Percentiles rank a stretch among this genome's conserved stretches.
phyloP scores from a whole-genome alignment of 768 basidiomycete genomes.

The Dioszegia aurantiaca region DNA sequence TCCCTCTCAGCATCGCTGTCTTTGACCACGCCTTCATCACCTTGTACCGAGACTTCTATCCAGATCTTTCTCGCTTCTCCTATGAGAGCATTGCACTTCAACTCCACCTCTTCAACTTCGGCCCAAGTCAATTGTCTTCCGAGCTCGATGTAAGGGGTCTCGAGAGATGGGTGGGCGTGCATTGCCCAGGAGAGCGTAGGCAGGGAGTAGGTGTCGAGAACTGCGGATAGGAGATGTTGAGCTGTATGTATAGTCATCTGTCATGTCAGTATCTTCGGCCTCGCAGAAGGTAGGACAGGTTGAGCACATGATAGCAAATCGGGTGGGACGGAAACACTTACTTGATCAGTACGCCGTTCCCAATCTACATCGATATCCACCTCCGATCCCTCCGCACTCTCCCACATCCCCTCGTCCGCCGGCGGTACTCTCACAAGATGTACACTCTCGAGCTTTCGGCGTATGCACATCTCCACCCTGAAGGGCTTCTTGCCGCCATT shows the following conservation, averaged over 20 bases:
- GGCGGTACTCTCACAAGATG: slow-evolving; percentile 42
- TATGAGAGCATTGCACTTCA: slow-evolving; percentile 41
- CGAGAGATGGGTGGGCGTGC: slow-evolving; percentile 44
- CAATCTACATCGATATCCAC: slow-evolving; percentile 49
- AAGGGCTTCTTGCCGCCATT: slow-evolving; percentile 22
- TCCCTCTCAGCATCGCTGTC: slow-evolving; percentile 36
- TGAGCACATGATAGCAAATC: too few relatives aligned
- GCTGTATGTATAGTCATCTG: slow-evolving; percentile 51
- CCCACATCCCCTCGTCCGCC: slow-evolving; percentile 10
- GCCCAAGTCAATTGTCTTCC: slow-evolving; percentile 35
- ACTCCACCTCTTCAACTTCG: slow-evolving; percentile 44
- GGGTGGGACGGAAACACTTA: slow-evolving; percentile 18
- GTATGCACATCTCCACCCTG: slow-evolving; percentile 38
- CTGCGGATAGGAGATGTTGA: slow-evolving; percentile 50
- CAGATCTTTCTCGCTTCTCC: slow-evolving; percentile 37
- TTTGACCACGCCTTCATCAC: slow-evolving; percentile 11
- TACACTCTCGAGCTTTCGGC: slow-evolving; percentile 37
- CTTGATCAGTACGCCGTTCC: slow-evolving; percentile 49
- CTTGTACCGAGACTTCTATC: slow-evolving; percentile 46
- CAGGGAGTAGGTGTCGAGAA: slow-evolving; percentile 39
- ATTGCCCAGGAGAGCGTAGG: slow-evolving; percentile 49
- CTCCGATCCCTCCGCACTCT: slow-evolving; percentile 18
- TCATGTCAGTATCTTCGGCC: neutral
- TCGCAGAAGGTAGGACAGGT: too few relatives aligned
- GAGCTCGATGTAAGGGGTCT: slow-evolving; percentile 49